Evolutionary conservation across 169 alveolate species (phyloP).

Genomic region (Babesia ovata): DNA sequence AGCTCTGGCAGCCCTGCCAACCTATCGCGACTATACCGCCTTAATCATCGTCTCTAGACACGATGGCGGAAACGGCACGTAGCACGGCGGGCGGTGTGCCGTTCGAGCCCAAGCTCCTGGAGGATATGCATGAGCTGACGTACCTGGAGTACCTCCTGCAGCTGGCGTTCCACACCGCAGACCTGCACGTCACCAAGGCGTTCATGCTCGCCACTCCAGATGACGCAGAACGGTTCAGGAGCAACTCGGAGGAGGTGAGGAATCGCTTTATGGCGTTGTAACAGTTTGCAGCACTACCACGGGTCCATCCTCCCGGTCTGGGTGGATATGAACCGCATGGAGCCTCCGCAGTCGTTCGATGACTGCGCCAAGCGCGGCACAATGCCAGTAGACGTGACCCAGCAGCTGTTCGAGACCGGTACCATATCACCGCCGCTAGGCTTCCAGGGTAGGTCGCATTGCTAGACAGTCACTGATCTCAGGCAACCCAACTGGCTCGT

Average conservation of each 20-base stretch:
- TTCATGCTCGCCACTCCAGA: slow-evolving; percentile 73
- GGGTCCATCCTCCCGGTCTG: slow-evolving; percentile 70
- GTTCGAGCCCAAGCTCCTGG: slow-evolving; percentile 64
- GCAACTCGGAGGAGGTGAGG: slow-evolving; percentile 63
- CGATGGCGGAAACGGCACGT: slow-evolving; percentile 9
- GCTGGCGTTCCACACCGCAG: slow-evolving; percentile 81
- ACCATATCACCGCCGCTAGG: slow-evolving; percentile 74
- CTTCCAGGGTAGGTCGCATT: slow-evolving; percentile 54
- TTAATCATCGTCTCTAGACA: background rate
- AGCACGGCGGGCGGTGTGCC: slow-evolving; percentile 20
- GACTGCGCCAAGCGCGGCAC: slow-evolving; percentile 25
- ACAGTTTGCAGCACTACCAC: slow-evolving; percentile 45
- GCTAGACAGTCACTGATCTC: background rate
- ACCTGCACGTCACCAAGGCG: slow-evolving; percentile 78
- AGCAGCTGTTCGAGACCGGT: slow-evolving; percentile 69
- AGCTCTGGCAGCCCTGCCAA: slow-evolving; percentile 13
- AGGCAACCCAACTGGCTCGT: slow-evolving; percentile 75
- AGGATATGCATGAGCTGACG: slow-evolving; percentile 72
- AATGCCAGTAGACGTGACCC: slow-evolving; percentile 30
- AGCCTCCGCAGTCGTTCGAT: slow-evolving; percentile 74
- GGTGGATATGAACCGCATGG: slow-evolving; percentile 70
- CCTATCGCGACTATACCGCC: background rate
- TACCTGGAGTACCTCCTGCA: slow-evolving; percentile 82
- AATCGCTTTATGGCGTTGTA: background rate
- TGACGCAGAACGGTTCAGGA: slow-evolving; percentile 65